Evolutionary conservation across 2,329 filamentous ascomycete species (phyloP).

Genomic region (Hymenoscyphus linearis): DNA sequence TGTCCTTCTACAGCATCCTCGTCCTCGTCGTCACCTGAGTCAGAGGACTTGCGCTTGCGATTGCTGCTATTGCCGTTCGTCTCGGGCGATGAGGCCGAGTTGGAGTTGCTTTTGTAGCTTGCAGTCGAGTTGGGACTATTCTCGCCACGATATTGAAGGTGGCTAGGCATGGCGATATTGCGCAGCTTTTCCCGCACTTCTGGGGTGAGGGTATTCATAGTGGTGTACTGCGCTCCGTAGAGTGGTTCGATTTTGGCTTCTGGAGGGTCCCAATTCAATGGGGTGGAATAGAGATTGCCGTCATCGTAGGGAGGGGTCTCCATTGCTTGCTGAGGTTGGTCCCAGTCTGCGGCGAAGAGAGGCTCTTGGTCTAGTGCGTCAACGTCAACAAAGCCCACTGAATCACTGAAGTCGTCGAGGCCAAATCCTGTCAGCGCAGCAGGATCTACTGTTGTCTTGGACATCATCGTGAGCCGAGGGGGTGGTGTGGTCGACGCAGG

Average conservation of each 20-base stretch:
- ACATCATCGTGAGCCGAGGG: conserved; percentile 16
- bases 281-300: conserved; percentile 30
- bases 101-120: conserved; percentile 41
- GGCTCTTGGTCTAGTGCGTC: conserved; percentile 18
- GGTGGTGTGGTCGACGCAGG: neutral
- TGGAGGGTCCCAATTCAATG: conserved; percentile 31
- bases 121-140: conserved; percentile 51
- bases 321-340: conserved; percentile 9
- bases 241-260: conserved; percentile 24
- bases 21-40: conserved; percentile 54
- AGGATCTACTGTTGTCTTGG: conserved; percentile 23
- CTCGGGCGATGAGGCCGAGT: conserved; percentile 53
- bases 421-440: conserved; percentile 23
- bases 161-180: conserved; percentile 59
- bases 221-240: conserved; percentile 17
- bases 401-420: conserved; percentile 21
- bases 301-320: conserved; percentile 30
- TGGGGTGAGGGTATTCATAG: conserved; percentile 44
- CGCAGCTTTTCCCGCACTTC: conserved; percentile 57
- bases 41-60: conserved; percentile 67
- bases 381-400: conserved; percentile 17
- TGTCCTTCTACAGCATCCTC: conserved; percentile 54
- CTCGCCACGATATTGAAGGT: conserved; percentile 47
- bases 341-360: conserved; percentile 21
- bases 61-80: conserved; percentile 39